These are phyloP conservation scores for Phytophthora fragariae DNA, from an alignment of 352 stramenopile species.

Conservation along the genomic window DNA sequence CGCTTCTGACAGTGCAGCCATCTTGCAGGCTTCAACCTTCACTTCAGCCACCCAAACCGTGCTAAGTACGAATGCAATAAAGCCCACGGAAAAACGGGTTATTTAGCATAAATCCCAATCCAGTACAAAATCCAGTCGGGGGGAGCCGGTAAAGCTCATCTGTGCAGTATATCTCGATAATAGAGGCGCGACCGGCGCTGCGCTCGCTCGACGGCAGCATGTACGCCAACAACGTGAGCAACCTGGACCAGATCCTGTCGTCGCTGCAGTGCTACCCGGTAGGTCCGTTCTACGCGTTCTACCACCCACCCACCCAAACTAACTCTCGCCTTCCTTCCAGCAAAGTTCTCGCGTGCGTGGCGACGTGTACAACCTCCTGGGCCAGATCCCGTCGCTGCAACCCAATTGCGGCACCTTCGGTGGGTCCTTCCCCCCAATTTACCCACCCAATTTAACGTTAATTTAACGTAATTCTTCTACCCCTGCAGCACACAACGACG, in stretches of 20 bases:
- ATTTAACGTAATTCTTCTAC: too few species aligned
- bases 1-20: conserved; percentile 46
- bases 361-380: conserved; percentile 87
- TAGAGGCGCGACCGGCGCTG: neutral
- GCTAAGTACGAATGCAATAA: conserved; percentile 13
- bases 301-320: neutral
- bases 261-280: conserved; percentile 87
- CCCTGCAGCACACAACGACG: conserved; percentile 81
- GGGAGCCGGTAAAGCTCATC: neutral
- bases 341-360: conserved; percentile 86
- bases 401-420: conserved; percentile 88
- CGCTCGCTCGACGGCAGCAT: conserved; percentile 35
- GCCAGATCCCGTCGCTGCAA: conserved; percentile 87
- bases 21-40: conserved; percentile 40
- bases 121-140: too few species aligned
- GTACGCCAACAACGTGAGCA: conserved; percentile 89
- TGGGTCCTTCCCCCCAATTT: conserved; percentile 22
- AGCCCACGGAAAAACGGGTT: too few species aligned
- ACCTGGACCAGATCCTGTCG: conserved; percentile 88
- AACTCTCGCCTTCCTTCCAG: conserved; percentile 31
- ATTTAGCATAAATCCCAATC: too few species aligned
- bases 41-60: conserved; percentile 19
- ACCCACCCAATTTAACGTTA: neutral
- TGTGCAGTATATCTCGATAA: neutral
- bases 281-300: conserved; percentile 11